phyloP scores from a whole-genome alignment of 192 early-diverging fungal genomes.

The Coemansia reversa region DNA sequence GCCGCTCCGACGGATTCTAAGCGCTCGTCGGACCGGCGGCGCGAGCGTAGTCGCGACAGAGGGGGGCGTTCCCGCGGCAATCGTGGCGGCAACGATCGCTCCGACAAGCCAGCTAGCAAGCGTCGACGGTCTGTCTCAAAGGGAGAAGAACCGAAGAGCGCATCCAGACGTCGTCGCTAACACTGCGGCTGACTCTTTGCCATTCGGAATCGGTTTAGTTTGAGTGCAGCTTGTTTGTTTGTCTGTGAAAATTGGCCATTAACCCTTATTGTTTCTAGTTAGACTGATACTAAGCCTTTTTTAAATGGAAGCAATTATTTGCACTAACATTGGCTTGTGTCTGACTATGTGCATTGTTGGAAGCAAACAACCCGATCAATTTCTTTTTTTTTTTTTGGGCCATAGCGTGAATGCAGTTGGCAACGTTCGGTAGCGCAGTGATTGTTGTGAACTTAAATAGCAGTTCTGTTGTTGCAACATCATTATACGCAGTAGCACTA shows the following conservation, averaged over 20 bases:
- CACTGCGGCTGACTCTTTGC: background rate
- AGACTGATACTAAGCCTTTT: no score
- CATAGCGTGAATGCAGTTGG: background rate
- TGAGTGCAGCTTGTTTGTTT: background rate
- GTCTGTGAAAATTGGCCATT: background rate
- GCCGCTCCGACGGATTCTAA: conserved; percentile 8
- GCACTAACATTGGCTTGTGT: background rate
- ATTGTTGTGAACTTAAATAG: background rate
- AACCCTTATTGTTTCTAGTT: no score
- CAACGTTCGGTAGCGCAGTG: background rate
- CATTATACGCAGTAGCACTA: background rate
- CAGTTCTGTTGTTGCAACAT: background rate
- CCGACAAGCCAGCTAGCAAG: conserved; percentile 31
- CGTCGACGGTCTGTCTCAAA: conserved; percentile 46
- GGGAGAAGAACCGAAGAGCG: conserved; percentile 38
- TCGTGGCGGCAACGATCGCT: conserved; percentile 17
- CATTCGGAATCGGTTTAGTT: background rate
- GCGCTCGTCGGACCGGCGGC: conserved; percentile 30
- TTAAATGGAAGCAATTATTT: no score
- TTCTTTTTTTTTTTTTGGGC: no score
- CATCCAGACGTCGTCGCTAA: conserved; percentile 45
- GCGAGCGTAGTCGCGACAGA: conserved; percentile 30
- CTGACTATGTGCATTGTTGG: background rate
- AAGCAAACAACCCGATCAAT: no score
- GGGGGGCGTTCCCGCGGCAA: conserved; percentile 20